Base-by-base conservation (phyloP, 2,329 filamentous ascomycete genomes). In the Trichoderma atroviride region DNA sequence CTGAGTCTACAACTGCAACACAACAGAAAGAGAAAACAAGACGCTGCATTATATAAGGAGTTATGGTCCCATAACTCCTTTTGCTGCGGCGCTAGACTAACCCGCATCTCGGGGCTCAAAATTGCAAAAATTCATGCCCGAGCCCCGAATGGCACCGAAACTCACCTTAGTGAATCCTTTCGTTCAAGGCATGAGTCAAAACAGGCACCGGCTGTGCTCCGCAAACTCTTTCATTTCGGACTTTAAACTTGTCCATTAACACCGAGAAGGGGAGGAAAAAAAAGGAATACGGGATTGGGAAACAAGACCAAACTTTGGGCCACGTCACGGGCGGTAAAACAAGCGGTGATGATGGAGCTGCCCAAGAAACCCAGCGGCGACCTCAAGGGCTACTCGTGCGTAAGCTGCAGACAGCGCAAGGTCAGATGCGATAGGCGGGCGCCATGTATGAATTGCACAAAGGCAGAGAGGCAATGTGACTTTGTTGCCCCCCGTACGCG, bases 381-480 rank as follows among this genome's bases (percentile, higher is more conserved):
- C 24, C 19, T 55, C 22, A 66, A 66, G 13, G n/a, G 35, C n/a
- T 66, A 57, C 62, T 57, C 62, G 7, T 66, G 62, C 43, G 33
- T 66, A 24, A 66, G 50, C 22, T 66, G 62, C 43, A 37, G 62
- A 4, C 62, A 66, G 37, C 62, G 62, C 5, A 66, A 66, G 24
- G 37, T 66, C 13, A 66, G 43, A 58, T 66, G 62, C 24, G 62
- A 66, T 29, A 37, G 62, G 14, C 62, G 37, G 7, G 37, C 62
- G 9, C 62, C 62, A 1, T 66, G 62, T 35, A 16, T 40, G 2
- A 57, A 66, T n/a, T 66, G 62, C 50, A 31, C 22, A 2, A 66
- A 58, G 29, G 53, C 62, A 6, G 62, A 58, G 37, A 56, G 27
- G n/a, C 27, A n/a, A 47, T 66, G 62, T 35, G 43, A 29, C 27